phyloP scores from a whole-genome alignment of 2,329 filamentous ascomycete species.

The Fusarium pseudograminearum region DNA sequence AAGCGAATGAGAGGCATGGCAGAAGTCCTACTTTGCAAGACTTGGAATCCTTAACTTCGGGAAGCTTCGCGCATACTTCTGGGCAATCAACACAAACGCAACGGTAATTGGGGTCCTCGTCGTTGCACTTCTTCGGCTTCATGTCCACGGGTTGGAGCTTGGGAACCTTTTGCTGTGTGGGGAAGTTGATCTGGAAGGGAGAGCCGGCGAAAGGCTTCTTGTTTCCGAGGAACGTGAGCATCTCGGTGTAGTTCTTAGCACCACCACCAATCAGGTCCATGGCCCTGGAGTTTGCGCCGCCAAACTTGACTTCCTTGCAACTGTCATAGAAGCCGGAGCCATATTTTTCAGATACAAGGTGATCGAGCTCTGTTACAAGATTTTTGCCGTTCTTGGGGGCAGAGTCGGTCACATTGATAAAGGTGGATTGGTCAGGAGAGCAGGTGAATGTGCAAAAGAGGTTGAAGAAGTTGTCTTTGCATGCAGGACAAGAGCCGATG shows the following conservation, averaged over 20 bases:
- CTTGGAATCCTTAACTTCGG: slow-evolving; percentile 75
- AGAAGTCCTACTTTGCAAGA: slow-evolving; percentile 86
- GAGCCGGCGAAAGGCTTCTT: slow-evolving; percentile 87
- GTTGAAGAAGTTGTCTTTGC: slow-evolving; percentile 99
- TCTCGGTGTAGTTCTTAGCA: slow-evolving; percentile 87
- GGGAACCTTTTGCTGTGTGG: slow-evolving; percentile 68
- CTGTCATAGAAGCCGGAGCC: slow-evolving; percentile 93
- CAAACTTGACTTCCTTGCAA: slow-evolving; percentile 99
- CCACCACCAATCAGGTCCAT: slow-evolving; percentile 97
- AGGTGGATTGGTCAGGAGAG: slow-evolving; percentile 94
- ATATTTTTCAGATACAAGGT: slow-evolving; percentile 86
- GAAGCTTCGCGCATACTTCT: slow-evolving; percentile 83
- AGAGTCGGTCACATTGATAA: slow-evolving; percentile 89
- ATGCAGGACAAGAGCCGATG: slow-evolving; percentile 93
- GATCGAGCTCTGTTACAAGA: slow-evolving; percentile 90
- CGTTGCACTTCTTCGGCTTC: slow-evolving; percentile 87
- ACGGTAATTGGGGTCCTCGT: slow-evolving; percentile 84
- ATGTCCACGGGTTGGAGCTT: slow-evolving; percentile 80
- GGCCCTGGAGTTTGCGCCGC: slow-evolving; percentile 89
- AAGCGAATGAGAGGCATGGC: slow-evolving; percentile 94
- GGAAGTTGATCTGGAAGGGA: slow-evolving; percentile 98
- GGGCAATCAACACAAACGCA: slow-evolving; percentile 96
- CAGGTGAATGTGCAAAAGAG: slow-evolving; percentile 98
- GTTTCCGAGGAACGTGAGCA: slow-evolving; percentile 92
- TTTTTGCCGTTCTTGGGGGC: slow-evolving; percentile 68